These are phyloP conservation scores for Russula sp. DNA, from an alignment of 768 basidiomycete genomes.

Conservation along the genomic window DNA sequence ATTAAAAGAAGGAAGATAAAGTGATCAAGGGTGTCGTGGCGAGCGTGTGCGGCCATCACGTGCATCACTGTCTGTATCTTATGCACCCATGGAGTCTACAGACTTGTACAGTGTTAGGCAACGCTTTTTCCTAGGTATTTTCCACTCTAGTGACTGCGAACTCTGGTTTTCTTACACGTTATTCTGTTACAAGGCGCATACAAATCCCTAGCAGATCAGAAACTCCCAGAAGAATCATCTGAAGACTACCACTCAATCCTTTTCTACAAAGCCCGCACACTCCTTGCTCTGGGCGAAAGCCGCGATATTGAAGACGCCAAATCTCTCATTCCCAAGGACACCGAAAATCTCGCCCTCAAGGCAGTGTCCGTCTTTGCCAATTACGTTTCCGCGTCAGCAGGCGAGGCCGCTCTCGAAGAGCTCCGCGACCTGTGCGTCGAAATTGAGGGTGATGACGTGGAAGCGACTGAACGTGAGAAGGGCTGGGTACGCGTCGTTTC, in stretches of 20 bases:
- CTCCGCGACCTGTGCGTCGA: conserved; percentile 84
- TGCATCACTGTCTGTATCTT: neutral
- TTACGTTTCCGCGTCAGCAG: conserved; percentile 46
- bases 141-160: neutral
- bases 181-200: conserved; percentile 53
- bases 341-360: conserved; percentile 65
- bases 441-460: conserved; percentile 74
- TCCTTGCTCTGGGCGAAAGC: conserved; percentile 69
- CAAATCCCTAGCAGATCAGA: conserved; percentile 52
- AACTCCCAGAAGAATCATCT: conserved; percentile 58
- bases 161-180: neutral
- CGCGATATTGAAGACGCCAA: conserved; percentile 56
- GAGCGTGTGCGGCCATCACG: neutral
- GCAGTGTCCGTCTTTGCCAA: conserved; percentile 73
- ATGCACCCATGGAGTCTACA: conserved; percentile 50
- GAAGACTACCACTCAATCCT: conserved; percentile 61
- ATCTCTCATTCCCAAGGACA: conserved; percentile 52
- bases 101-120: conserved; percentile 69
- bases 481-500: conserved; percentile 74
- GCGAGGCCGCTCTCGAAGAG: conserved; percentile 66
- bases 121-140: conserved; percentile 68
- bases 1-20: neutral
- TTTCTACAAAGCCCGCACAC: conserved; percentile 77
- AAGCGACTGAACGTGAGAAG: conserved; percentile 65
- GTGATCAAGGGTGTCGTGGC: neutral